Conservation (phyloP, 2,329 filamentous ascomycete genomes). For the Hymenoscyphus fructigenus region DNA sequence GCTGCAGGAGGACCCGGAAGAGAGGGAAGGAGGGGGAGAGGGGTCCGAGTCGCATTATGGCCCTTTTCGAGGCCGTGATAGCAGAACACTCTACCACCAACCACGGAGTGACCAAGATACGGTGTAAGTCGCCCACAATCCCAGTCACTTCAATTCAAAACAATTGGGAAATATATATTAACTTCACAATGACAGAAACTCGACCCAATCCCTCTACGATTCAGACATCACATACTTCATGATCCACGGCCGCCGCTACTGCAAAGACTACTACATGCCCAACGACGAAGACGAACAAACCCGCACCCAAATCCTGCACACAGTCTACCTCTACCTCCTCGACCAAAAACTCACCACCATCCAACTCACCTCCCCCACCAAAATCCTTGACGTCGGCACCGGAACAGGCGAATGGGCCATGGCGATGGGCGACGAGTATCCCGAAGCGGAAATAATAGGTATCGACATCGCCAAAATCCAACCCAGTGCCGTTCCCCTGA, state of each 20-base stretch:
- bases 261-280: constrained; percentile 44
- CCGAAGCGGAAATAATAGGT: constrained; percentile 53
- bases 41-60: background rate
- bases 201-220: constrained; percentile 35
- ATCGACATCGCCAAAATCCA: constrained; percentile 61
- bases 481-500: constrained; percentile 56
- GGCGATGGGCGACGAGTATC: constrained; percentile 53
- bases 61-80: constrained; percentile 7
- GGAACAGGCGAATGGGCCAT: constrained; percentile 65
- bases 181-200: constrained; percentile 26
- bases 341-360: constrained; percentile 32
- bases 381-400: constrained; percentile 48
- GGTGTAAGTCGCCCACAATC: constrained; percentile 19
- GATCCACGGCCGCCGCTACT: constrained; percentile 50
- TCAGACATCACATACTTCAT: constrained; percentile 40
- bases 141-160: too few relatives aligned
- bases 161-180: background rate
- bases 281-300: constrained; percentile 36
- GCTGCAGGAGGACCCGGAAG: background rate
- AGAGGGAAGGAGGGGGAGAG: background rate
- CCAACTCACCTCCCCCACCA: constrained; percentile 41
- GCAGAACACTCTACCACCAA: constrained; percentile 24
- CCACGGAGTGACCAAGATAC: constrained; percentile 25
- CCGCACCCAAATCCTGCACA: constrained; percentile 32
- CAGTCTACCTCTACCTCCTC: constrained; percentile 31